Evolutionary conservation across 805 yeast genomes (phyloP), one percentile per base, ranked within the genome.

Genomic region (Candida khao-thaluensis): DNA sequence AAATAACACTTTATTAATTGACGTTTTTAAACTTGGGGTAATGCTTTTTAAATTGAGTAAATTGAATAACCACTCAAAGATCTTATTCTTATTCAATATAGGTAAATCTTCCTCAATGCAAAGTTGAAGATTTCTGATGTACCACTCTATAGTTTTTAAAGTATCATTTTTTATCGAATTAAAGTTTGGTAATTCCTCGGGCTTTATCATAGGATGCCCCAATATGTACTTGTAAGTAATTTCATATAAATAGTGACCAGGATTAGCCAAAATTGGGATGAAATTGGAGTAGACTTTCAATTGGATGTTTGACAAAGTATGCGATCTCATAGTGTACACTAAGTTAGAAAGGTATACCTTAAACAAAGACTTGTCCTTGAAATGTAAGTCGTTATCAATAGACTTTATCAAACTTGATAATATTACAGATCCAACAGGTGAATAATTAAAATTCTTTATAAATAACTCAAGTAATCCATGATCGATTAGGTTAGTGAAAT

Each of bases 231-330:
- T 74, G 50, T 71, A 77, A 0, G 79, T 77, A 48, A 78, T 77
- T 46, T 89, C 96, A 57, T 82, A 85, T 15, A 91, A 57, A 49
- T 71, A 73, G 45, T 86, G 91, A 0, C 81, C 77, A 0, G 97
- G 96, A 44, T 81, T 78, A 5, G 70, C 57, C 42, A 86, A 56
- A 2, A 86, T 66, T 2, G 77, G 74, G 3, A 79, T 62, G 26
- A 88, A 55, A 37, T 75, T 71, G 1, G 87, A 74, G 27, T 81
- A 58, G 39, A 78, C 54, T 12, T 69, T 62, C 60, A 83, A 75
- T n/a, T 81, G 64, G 12, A 82, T 45, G 14, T 27, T 31, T 3
- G 35, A 11, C 11, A 46, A 26, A 1, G 51, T 54, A 7, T 39
- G 30, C 7, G 40, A 40, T 37, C 48, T 43, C 15, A 70, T 37